Base-by-base conservation (phyloP, 164 flowering plant species). In the Berberis vulgaris region DNA sequence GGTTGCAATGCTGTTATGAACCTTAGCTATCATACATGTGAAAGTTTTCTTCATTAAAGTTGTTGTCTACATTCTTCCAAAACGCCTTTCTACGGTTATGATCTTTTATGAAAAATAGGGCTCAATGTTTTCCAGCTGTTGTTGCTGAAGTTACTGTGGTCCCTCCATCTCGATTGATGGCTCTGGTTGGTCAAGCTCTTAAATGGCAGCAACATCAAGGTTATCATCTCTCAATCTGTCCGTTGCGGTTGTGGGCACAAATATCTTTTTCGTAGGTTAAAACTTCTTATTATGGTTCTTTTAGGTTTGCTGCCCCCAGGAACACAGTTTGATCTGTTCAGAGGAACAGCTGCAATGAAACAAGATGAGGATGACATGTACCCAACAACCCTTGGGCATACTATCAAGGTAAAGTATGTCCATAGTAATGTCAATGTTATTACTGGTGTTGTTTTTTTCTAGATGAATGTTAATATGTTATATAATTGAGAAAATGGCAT, bases 161-260 rank as follows among this genome's bases (percentile, higher is more conserved):
- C 63, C 96, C 97, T 49, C 99, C 99, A 46, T 91, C 99, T 53
- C 83, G 97, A 26, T 78, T 95, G 72, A 91, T 87, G 97, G 97
- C 99, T 76, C 73, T 95, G 60, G 86, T 89, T 76, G 97, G 99
- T 56, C 99, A 95, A 81, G 86, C 99, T 71, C 65, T 95, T 63
- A 95, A 95, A 81, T 95, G 99, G 99, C 99, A 95, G 76, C 99
- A 95, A 72, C 97, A 95, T 69, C 99, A 95, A 85, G 99, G 97
- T 95, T 57, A 69, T 43, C 10, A 11, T 40, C 9, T 4, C 7
- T 26, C 39, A 42, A 43, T 41, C 44, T 3, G 46, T 38, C 43
- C n/a, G 45, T 26, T 26, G 11, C 1, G 4, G 6, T 44, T 53
- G 54, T 67, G 41, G 52, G 64, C 53, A 3, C 41, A 43, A 9